Evolutionary conservation across 768 basidiomycete genomes (phyloP).

Genomic region (Tricholomella constricta): DNA sequence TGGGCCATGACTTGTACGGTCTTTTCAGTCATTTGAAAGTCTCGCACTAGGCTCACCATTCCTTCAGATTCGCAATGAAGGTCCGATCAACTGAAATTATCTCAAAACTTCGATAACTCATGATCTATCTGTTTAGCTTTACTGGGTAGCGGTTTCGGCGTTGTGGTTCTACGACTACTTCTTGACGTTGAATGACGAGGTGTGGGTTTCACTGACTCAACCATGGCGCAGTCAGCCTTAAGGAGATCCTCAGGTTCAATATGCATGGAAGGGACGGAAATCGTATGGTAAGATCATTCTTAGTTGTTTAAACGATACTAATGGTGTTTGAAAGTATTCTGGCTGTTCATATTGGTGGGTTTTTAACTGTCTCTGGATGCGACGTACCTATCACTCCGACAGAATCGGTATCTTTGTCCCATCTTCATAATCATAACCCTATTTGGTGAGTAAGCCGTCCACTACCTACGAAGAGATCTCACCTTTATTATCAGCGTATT

Average conservation of each 20-base stretch:
- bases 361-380: not conserved
- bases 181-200: constrained; percentile 17
- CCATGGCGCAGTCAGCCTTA: no score
- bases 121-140: no score
- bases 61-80: constrained; percentile 7
- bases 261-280: constrained; percentile 7
- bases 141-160: constrained; percentile 16
- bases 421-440: constrained; percentile 15
- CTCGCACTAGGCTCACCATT: not conserved
- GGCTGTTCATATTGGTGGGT: constrained; percentile 10
- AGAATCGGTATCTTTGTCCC: constrained; percentile 21
- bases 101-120: no score
- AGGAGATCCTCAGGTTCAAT: not conserved
- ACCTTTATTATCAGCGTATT: not conserved
- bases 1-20: constrained; percentile 5
- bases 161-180: constrained; percentile 21
- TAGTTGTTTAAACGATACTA: not conserved
- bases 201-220: not conserved
- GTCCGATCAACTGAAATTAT: no score
- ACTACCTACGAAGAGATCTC: not conserved
- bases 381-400: no score
- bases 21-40: not conserved
- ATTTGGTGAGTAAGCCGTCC: constrained; percentile 5
- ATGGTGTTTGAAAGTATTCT: not conserved
- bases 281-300: not conserved